phyloP scores from a whole-genome alignment of 805 yeast species.

The Metschnikowia gruessii region DNA sequence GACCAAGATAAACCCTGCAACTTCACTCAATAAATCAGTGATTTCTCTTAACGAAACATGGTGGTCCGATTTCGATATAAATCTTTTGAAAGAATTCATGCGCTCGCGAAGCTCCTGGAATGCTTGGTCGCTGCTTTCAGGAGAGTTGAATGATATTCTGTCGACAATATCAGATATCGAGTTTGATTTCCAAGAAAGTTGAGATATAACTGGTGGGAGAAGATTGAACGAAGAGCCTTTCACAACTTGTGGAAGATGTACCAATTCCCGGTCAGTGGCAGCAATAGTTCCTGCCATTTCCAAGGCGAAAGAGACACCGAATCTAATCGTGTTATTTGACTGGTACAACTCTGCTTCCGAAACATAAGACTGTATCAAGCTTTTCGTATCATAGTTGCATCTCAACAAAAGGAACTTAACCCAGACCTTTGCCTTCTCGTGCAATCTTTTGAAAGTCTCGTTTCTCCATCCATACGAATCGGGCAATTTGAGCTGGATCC shows the following conservation, averaged over 20 bases:
- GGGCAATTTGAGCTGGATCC: slow-evolving; percentile 57
- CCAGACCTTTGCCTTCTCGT: slow-evolving; percentile 66
- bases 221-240: slow-evolving; percentile 46
- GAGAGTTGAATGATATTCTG: slow-evolving; percentile 27
- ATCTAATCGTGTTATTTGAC: slow-evolving; percentile 44
- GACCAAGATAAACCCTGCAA: slow-evolving; percentile 37
- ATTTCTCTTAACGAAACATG: slow-evolving; percentile 28
- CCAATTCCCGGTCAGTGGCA: slow-evolving; percentile 64
- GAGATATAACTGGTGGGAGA: slow-evolving; percentile 71
- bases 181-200: slow-evolving; percentile 65
- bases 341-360: slow-evolving; percentile 32
- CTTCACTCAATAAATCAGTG: slow-evolving; percentile 44
- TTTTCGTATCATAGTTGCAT: slow-evolving; percentile 71
- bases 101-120: slow-evolving; percentile 29
- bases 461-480: slow-evolving; percentile 77
- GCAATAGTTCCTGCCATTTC: slow-evolving; percentile 78
- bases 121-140: slow-evolving; percentile 28
- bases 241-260: slow-evolving; percentile 42
- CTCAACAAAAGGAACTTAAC: slow-evolving; percentile 51
- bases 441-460: slow-evolving; percentile 58
- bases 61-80: slow-evolving; percentile 7
- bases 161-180: slow-evolving; percentile 35
- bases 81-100: slow-evolving; percentile 20
- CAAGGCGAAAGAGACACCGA: slow-evolving; percentile 87
- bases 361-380: slow-evolving; percentile 74